Conservation (phyloP, 495 filamentous ascomycete species). For the Trichoderma reesei region DNA sequence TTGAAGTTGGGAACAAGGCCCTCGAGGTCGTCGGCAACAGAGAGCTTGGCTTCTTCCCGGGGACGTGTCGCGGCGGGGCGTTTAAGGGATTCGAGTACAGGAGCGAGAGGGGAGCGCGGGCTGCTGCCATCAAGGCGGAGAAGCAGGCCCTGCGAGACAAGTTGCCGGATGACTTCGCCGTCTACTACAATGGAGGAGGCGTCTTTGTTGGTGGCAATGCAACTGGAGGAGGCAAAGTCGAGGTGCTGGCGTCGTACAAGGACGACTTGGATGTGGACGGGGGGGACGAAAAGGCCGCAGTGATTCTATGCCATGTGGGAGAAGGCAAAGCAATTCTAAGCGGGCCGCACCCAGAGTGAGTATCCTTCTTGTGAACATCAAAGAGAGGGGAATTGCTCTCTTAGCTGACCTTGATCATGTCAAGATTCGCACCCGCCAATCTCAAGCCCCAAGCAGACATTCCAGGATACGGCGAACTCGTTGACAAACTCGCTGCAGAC, state of each 20-base stretch:
- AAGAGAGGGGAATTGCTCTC: slow-evolving; percentile 12
- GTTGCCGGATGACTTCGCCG: slow-evolving; percentile 56
- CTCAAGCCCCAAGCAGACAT: slow-evolving; percentile 53
- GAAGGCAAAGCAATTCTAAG: slow-evolving; percentile 74
- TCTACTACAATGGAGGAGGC: slow-evolving; percentile 92
- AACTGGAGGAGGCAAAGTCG: slow-evolving; percentile 52
- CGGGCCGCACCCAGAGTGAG: slow-evolving; percentile 90
- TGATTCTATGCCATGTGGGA: slow-evolving; percentile 81
- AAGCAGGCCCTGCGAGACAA: slow-evolving; percentile 45
- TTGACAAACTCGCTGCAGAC: slow-evolving; percentile 60
- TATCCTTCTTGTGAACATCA: not conserved
- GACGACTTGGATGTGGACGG: slow-evolving; percentile 68
- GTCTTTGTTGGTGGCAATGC: slow-evolving; percentile 78
- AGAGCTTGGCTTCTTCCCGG: slow-evolving; percentile 83
- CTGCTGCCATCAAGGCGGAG: slow-evolving; percentile 55
- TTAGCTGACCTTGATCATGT: slow-evolving; percentile 4
- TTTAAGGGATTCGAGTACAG: slow-evolving; percentile 88
- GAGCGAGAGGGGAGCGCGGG: slow-evolving; percentile 76
- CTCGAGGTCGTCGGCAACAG: slow-evolving; percentile 81
- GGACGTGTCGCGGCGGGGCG: slow-evolving; percentile 73
- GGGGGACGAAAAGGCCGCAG: slow-evolving; percentile 61
- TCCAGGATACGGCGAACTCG: slow-evolving; percentile 54
- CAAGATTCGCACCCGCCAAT: slow-evolving; percentile 74
- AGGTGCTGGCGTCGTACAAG: slow-evolving; percentile 74
- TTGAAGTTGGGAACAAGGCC: slow-evolving; percentile 71